Evolutionary conservation across 1,139 yeast genomes (phyloP).

Genomic region (Taphrina pruni): DNA sequence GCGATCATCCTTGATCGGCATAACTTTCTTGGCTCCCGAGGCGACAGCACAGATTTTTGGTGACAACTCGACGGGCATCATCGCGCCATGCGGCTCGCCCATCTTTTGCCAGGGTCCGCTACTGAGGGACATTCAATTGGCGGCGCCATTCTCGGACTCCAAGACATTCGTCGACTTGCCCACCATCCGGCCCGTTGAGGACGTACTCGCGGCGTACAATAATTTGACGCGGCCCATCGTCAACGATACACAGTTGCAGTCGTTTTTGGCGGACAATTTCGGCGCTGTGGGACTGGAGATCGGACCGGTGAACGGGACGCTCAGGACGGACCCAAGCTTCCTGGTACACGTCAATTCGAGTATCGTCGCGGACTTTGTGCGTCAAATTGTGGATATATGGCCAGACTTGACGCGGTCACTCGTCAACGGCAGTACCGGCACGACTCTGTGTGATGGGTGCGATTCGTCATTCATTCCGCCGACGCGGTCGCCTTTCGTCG

Average conservation of each 20-base stretch:
- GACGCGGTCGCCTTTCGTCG: conserved; percentile 33
- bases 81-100: conserved; percentile 39
- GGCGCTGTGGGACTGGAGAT: conserved; percentile 37
- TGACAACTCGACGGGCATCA: background rate
- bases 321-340: conserved; percentile 29
- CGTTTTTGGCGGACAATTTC: conserved; percentile 31
- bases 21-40: too few relatives aligned
- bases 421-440: background rate
- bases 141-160: conserved; percentile 37
- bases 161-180: conserved; percentile 42
- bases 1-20: too few relatives aligned
- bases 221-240: conserved; percentile 21
- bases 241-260: conserved; percentile 12
- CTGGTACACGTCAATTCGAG: conserved; percentile 20
- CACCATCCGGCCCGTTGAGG: conserved; percentile 30
- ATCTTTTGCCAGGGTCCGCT: conserved; percentile 41
- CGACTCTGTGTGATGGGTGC: conserved; percentile 34
- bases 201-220: conserved; percentile 29
- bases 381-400: conserved; percentile 38
- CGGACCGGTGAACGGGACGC: conserved; percentile 5
- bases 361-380: conserved; percentile 32
- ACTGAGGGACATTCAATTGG: conserved; percentile 34
- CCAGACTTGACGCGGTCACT: conserved; percentile 35
- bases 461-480: conserved; percentile 38
- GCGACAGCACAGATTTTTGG: background rate